Evolutionary conservation across 2,329 filamentous ascomycete genomes (phyloP).

Genomic region (Aspergillus latus): DNA sequence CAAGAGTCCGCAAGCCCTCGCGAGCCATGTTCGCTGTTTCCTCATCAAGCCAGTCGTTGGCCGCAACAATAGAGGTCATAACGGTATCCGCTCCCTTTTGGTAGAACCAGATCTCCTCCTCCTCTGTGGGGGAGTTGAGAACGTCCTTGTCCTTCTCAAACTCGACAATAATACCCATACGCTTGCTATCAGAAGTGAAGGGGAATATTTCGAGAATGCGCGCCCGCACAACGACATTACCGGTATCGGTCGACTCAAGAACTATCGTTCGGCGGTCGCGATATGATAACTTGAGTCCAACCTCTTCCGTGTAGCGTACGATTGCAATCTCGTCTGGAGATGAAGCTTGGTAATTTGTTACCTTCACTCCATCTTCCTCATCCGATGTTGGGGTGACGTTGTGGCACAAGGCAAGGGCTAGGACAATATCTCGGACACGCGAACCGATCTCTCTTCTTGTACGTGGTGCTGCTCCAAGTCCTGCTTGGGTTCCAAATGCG

Average conservation of each 20-base stretch:
- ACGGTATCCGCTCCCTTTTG: constrained; percentile 98
- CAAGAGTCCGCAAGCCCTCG: constrained; percentile 88
- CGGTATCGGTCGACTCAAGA: constrained; percentile 73
- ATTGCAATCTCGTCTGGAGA: constrained; percentile 98
- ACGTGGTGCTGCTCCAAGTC: constrained; percentile 64
- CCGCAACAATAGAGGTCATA: constrained; percentile 91
- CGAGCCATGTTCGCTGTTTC: constrained; percentile 99
- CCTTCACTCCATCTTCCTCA: constrained; percentile 71
- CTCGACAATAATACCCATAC: constrained; percentile 95
- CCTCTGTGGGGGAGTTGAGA: constrained; percentile 48
- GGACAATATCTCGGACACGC: constrained; percentile 85
- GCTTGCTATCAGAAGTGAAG: constrained; percentile 95
- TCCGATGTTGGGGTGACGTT: constrained; percentile 94
- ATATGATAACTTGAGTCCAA: constrained; percentile 79
- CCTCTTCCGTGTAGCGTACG: constrained; percentile 89
- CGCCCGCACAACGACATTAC: constrained; percentile 75
- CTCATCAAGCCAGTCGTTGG: constrained; percentile 98
- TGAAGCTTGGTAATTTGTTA: constrained; percentile 91
- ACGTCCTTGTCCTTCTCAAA: constrained; percentile 64
- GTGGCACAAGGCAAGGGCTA: constrained; percentile 90
- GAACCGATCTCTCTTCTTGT: constrained; percentile 91
- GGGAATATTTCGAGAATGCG: constrained; percentile 93
- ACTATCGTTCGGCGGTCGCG: constrained; percentile 85
- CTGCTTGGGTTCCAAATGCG: constrained; percentile 61
- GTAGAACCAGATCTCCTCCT: constrained; percentile 93